Conservation (phyloP, 1,139 yeast genomes). For the Meyerozyma guilliermondii region DNA sequence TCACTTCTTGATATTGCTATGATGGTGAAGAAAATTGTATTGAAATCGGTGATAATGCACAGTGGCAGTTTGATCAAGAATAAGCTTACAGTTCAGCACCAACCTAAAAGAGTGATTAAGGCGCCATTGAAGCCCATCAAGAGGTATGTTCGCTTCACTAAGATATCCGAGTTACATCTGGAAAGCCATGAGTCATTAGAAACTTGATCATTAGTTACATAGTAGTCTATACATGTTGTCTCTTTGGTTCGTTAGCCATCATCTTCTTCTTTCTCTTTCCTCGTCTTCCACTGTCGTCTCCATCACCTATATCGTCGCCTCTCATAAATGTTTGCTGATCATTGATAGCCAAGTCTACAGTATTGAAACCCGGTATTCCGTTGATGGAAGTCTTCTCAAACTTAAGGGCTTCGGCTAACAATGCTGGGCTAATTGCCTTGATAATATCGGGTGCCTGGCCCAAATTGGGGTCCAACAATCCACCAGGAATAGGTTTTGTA, state of each 20-base stretch:
- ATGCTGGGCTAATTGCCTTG: slow-evolving; percentile 43
- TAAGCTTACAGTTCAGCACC: slow-evolving; percentile 35
- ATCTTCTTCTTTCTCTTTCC: slow-evolving; percentile 27
- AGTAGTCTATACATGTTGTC: slow-evolving; percentile 27
- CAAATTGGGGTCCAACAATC: slow-evolving; percentile 45
- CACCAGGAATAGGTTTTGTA: slow-evolving; percentile 49
- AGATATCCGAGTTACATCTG: slow-evolving; percentile 12
- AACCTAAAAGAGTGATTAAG: slow-evolving; percentile 7
- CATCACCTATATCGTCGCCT: slow-evolving; percentile 37
- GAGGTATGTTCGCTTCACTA: slow-evolving; percentile 23
- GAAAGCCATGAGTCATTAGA: neutral
- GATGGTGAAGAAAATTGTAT: slow-evolving; percentile 44
- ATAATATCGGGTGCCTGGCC: slow-evolving; percentile 39
- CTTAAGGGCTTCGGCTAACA: slow-evolving; percentile 48
- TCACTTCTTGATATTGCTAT: slow-evolving; percentile 52
- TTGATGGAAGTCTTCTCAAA: slow-evolving; percentile 65
- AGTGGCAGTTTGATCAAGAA: slow-evolving; percentile 54
- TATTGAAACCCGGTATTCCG: slow-evolving; percentile 78
- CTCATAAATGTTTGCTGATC: slow-evolving; percentile 44
- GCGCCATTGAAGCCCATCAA: slow-evolving; percentile 22
- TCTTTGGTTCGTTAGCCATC: slow-evolving; percentile 29
- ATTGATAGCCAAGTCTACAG: slow-evolving; percentile 61
- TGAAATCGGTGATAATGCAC: slow-evolving; percentile 52
- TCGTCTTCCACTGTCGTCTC: slow-evolving; percentile 29
- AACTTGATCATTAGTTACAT: neutral